Evolutionary conservation across 306 rosid genomes (phyloP).

Genomic region (Vigna reflexopilosa): DNA sequence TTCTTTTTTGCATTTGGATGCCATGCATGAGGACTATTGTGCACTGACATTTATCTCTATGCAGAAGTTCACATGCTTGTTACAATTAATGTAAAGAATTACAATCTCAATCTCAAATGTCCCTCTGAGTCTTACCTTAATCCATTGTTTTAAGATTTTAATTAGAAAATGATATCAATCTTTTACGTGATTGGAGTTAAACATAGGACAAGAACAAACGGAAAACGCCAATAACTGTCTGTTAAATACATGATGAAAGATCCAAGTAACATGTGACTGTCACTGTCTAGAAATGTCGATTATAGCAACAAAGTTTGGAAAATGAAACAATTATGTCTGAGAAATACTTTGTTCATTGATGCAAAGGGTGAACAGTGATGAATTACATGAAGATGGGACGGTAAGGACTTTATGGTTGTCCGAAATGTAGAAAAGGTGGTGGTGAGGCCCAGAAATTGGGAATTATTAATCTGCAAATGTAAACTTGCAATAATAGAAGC

Average conservation of each 20-base stretch:
- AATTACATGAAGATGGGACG: slow-evolving; percentile 8
- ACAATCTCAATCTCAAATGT: too few species aligned
- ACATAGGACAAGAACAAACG: neutral
- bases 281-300: neutral
- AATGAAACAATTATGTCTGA: neutral
- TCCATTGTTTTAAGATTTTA: too few species aligned
- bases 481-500: slow-evolving; percentile 31
- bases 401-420: slow-evolving; percentile 33
- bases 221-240: slow-evolving; percentile 3
- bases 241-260: neutral
- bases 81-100: too few species aligned
- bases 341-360: neutral
- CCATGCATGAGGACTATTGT: too few species aligned
- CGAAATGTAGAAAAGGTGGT: slow-evolving; percentile 24
- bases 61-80: too few species aligned
- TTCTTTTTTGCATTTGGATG: too few species aligned
- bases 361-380: neutral
- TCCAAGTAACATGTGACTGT: slow-evolving; percentile 11
- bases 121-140: too few species aligned
- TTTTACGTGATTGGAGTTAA: too few species aligned
- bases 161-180: too few species aligned
- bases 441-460: slow-evolving; percentile 30
- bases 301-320: neutral
- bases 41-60: too few species aligned
- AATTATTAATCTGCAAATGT: slow-evolving; percentile 32